A percentile compares a stretch with the other conserved stretches of the same genome.
Conservation (phyloP, 441 rosid genomes). For the Adansonia madagascariensis region DNA sequence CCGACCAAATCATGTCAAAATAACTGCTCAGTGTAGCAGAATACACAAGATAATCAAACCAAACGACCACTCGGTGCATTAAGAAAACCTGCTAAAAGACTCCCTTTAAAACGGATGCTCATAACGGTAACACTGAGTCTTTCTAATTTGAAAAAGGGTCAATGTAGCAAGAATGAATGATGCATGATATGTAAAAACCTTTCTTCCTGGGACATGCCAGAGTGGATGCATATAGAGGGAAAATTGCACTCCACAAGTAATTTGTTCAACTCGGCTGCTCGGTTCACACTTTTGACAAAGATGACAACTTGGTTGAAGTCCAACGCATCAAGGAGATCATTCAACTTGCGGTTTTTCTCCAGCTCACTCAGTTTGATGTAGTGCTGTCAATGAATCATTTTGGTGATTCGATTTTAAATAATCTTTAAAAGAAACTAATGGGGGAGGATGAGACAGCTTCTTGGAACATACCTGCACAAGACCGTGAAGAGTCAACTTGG, state of each 20-base stretch:
- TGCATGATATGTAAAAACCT: slow-evolving; percentile 46
- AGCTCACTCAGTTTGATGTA: slow-evolving; percentile 91
- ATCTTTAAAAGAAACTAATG: neutral
- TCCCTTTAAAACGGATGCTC: neutral
- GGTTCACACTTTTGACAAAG: slow-evolving; percentile 90
- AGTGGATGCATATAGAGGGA: slow-evolving; percentile 95
- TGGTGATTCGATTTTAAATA: neutral
- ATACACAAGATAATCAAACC: neutral
- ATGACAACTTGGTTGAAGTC: slow-evolving; percentile 97
- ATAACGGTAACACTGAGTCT: neutral
- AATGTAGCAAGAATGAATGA: neutral
- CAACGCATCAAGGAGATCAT: slow-evolving; percentile 93
- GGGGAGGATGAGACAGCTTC: neutral
- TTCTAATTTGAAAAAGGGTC: neutral
- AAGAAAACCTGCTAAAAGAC: neutral
- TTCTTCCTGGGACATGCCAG: slow-evolving; percentile 99
- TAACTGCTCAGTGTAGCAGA: neutral
- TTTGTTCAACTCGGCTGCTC: slow-evolving; percentile 93
- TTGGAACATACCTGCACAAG: slow-evolving; percentile 78
- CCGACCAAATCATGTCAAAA: neutral
- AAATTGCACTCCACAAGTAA: slow-evolving; percentile 91
- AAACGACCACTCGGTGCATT: neutral
- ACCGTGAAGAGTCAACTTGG: slow-evolving; percentile 96
- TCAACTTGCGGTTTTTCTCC: slow-evolving; percentile 95
- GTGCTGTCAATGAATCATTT: slow-evolving; percentile 53